Percentiles rank a stretch among this genome's conserved stretches.
Conservation (phyloP, 495 filamentous ascomycete genomes). For the Achaetomiella virescens region DNA sequence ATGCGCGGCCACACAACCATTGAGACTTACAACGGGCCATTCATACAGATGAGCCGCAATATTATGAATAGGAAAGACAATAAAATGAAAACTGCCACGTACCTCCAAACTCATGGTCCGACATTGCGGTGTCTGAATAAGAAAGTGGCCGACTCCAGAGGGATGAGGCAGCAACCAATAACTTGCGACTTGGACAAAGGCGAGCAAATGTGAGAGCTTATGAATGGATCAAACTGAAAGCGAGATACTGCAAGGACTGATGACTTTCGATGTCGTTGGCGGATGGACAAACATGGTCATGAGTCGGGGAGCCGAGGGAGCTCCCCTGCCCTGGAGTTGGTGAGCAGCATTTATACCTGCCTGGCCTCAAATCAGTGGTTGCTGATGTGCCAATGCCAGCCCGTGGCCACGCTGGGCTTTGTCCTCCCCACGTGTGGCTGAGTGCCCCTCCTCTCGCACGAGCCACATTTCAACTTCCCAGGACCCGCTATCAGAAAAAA, state of each 20-base stretch:
- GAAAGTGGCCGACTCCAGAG: not conserved
- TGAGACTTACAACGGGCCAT: not conserved
- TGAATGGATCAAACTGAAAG: not conserved
- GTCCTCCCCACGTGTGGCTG: conserved; percentile 6
- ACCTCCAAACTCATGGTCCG: conserved; percentile 84
- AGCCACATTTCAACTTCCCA: not conserved
- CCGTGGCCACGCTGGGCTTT: not conserved
- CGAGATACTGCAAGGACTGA: not conserved
- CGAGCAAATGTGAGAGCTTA: not conserved
- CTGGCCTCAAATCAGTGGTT: not conserved
- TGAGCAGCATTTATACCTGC: conserved; percentile 20
- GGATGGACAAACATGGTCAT: conserved; percentile 9
- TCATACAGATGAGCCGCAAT: not conserved
- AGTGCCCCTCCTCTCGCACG: not conserved
- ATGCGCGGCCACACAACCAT: not conserved
- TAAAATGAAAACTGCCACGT: conserved; percentile 27
- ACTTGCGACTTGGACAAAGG: not conserved
- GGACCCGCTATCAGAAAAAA: not conserved
- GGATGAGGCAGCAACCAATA: not conserved
- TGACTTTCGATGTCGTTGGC: not conserved
- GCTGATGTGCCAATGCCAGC: conserved; percentile 8
- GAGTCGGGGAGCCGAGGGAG: conserved; percentile 8
- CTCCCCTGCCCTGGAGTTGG: conserved; percentile 14
- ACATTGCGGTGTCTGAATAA: conserved; percentile 52
- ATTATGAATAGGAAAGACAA: not conserved